Evolutionary conservation across 495 filamentous ascomycete genomes (phyloP).

Genomic region (Trichoderma erinaceum): DNA sequence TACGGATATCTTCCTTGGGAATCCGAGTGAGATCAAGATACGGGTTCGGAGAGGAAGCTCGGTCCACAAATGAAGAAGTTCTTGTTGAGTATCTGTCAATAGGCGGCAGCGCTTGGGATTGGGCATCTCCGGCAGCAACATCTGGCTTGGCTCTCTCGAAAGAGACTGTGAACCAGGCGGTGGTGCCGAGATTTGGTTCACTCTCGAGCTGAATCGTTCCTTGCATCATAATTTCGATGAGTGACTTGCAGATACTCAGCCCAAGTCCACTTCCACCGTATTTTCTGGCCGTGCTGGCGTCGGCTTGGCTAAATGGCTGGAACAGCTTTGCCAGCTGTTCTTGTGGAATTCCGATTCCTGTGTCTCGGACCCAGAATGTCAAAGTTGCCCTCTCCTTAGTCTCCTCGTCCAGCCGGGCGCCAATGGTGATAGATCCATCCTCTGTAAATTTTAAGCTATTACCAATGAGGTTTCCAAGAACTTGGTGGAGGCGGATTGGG

Average conservation of each 20-base stretch:
- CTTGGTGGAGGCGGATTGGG: constrained; percentile 84
- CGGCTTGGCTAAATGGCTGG: constrained; percentile 85
- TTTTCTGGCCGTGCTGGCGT: constrained; percentile 77
- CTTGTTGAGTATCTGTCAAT: neutral
- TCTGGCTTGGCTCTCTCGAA: constrained; percentile 68
- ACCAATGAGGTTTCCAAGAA: constrained; percentile 85
- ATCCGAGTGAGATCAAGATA: constrained; percentile 57
- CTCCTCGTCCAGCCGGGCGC: constrained; percentile 63
- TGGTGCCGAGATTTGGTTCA: constrained; percentile 67
- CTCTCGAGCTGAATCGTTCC: constrained; percentile 80
- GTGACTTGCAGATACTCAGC: constrained; percentile 88
- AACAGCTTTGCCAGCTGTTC: constrained; percentile 80
- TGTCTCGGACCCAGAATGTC: constrained; percentile 82
- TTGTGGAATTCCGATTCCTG: constrained; percentile 80
- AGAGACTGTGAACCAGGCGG: constrained; percentile 73
- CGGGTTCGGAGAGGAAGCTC: constrained; percentile 37
- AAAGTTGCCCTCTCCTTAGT: constrained; percentile 61
- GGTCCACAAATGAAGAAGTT: constrained; percentile 11
- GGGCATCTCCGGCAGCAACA: constrained; percentile 44
- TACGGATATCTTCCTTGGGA: constrained; percentile 68
- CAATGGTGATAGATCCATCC: constrained; percentile 75
- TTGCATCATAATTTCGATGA: constrained; percentile 85
- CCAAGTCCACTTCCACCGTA: constrained; percentile 89
- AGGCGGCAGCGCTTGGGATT: constrained; percentile 27
- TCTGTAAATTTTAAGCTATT: constrained; percentile 95